These are phyloP conservation scores for Pseudogymnoascus sp. DNA, from an alignment of 2,329 filamentous ascomycete species.

Conservation along the genomic window DNA sequence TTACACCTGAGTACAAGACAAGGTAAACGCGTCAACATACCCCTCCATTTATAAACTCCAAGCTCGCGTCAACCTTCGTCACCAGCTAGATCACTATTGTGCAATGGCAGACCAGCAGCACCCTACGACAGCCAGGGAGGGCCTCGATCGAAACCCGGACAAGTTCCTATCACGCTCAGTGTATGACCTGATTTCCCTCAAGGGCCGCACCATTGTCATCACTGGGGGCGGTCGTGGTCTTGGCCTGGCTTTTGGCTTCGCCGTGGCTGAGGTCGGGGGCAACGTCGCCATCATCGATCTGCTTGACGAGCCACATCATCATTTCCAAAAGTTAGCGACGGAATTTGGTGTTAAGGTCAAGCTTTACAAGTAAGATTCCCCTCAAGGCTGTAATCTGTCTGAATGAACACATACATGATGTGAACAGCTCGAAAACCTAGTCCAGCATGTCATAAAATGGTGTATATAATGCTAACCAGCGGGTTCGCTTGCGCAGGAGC, in stretches of 20 bases:
- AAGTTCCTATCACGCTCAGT: conserved; percentile 4
- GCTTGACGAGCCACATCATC: conserved; percentile 11
- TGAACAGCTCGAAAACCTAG: background rate
- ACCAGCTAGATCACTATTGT: no score
- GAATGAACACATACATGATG: conserved; percentile 8
- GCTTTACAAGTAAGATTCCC: conserved; percentile 13
- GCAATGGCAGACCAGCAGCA: no score
- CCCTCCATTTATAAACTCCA: no score
- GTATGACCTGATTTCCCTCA: conserved; percentile 8
- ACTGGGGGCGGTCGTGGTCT: conserved; percentile 35
- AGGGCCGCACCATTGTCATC: conserved; percentile 20
- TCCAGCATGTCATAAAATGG: no score
- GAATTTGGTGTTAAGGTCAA: conserved; percentile 13
- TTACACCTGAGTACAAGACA: no score
- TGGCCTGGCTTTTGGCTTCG: conserved; percentile 31
- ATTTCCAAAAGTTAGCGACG: conserved; percentile 10
- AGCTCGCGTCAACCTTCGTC: no score
- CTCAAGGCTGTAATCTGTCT: background rate
- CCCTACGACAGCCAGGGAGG: no score
- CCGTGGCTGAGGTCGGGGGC: conserved; percentile 35
- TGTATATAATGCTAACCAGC: no score
- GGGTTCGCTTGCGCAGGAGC: conserved; percentile 7
- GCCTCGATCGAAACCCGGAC: background rate
- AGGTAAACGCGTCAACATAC: no score
- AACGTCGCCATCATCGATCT: conserved; percentile 32